Base-by-base conservation (phyloP, 768 basidiomycete genomes). In the Panus rudis region DNA sequence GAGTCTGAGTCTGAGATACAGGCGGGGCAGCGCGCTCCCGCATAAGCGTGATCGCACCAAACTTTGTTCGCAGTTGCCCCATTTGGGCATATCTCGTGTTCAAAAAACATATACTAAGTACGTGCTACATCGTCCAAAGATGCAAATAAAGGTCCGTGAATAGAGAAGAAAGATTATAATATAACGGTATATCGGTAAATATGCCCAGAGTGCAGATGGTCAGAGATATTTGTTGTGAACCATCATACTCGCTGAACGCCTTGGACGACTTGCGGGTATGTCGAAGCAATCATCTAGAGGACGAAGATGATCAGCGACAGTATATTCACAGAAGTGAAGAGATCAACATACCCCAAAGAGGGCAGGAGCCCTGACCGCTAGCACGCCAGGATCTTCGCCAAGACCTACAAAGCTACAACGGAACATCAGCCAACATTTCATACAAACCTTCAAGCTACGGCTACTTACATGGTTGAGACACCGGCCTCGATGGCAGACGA, bases 401-500 rank as follows among this genome's bases (percentile, higher is more conserved):
- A 92, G 69, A 6, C 87, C 88, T 24, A 92, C 89, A 56, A 91
- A 88, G 26, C 83, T 84, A 43, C 24, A 41, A 21, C 20, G 22
- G 30, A 23, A n/a, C 21, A 41, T 34, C 19, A 26, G 33, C 33
- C 21, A 31, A 34, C 37, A 20, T 39, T 30, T 10, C 10, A 34
- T 21, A n/a, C n/a, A n/a, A n/a, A n/a, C n/a, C n/a, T n/a, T n/a
- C n/a, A 13, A 26, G 28, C 28, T 5, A 26, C 31, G 16, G 31
- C 24, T 17, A 56, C 75, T 49, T 60, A 87, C 79, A 91, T 89
- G 2, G 88, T 91, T 2, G 87, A 90, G 1, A 92, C 88, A 39
- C 88, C 90, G 12, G 86, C 87, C 56, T 91, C 87, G 51, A 89
- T 79, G 3, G 83, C 78, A 11, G 81, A 80, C 2, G 78, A 76